Percentiles rank a stretch among this genome's conserved stretches.
Conservation (phyloP, 2,329 filamentous ascomycete genomes). For the Fusarium neocosmosporiellum region DNA sequence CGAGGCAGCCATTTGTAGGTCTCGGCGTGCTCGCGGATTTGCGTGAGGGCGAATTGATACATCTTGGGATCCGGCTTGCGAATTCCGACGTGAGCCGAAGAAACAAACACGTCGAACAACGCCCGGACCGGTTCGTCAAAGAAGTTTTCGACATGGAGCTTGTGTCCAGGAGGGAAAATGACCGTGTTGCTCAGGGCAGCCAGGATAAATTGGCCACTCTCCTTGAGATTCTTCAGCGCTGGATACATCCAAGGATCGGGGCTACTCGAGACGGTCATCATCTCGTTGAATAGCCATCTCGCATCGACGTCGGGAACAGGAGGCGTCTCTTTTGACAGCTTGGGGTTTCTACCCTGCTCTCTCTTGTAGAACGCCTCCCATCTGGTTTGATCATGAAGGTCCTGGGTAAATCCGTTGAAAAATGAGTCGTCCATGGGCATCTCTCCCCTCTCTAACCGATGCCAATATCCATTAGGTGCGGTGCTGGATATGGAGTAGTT, state of each 20-base stretch:
- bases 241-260: constrained; percentile 92
- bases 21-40: constrained; percentile 72
- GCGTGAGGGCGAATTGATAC: constrained; percentile 77
- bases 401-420: constrained; percentile 79
- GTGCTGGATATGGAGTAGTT: constrained; percentile 89
- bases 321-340: constrained; percentile 59
- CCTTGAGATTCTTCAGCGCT: constrained; percentile 76
- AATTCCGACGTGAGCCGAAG: constrained; percentile 85
- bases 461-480: constrained; percentile 85
- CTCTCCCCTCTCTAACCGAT: constrained; percentile 85
- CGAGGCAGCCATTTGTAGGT: constrained; percentile 57
- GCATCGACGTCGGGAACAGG: constrained; percentile 79
- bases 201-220: constrained; percentile 74
- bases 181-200: constrained; percentile 92
- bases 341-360: constrained; percentile 56
- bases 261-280: constrained; percentile 80
- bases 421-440: constrained; percentile 80
- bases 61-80: constrained; percentile 88
- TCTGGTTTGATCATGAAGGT: constrained; percentile 73
- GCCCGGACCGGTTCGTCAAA: constrained; percentile 68
- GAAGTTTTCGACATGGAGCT: constrained; percentile 66
- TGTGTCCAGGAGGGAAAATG: constrained; percentile 81
- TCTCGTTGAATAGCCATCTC: constrained; percentile 85
- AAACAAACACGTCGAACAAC: constrained; percentile 89
- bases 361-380: constrained; percentile 75